Conservation (phyloP, 495 filamentous ascomycete genomes). For the Trichoderma erinaceum region DNA sequence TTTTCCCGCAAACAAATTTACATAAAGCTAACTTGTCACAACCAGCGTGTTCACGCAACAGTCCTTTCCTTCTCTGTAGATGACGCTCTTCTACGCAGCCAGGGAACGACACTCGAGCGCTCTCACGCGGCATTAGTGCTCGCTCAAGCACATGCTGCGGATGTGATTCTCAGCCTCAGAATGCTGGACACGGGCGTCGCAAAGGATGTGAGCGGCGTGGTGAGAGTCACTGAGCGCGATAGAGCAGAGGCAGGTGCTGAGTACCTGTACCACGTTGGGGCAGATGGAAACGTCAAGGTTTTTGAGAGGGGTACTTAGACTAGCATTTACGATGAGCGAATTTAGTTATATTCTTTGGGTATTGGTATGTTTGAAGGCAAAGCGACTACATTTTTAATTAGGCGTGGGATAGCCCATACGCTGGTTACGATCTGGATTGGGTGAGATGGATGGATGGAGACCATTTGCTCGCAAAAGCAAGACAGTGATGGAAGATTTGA, state of each 20-base stretch:
- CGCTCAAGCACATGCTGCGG: constrained; percentile 66
- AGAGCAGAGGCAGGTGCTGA: constrained; percentile 54
- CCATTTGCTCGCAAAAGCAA: no score
- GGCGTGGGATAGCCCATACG: no score
- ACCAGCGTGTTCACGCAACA: constrained; percentile 49
- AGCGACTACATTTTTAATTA: no score
- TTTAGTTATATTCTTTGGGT: no score
- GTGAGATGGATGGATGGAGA: not conserved
- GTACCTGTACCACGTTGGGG: constrained; percentile 71
- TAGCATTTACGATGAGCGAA: no score
- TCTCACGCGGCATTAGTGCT: constrained; percentile 65
- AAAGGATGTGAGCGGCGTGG: constrained; percentile 83
- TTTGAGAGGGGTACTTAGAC: constrained; percentile 60
- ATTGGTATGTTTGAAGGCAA: no score
- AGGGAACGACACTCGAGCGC: constrained; percentile 58
- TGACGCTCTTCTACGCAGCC: constrained; percentile 54
- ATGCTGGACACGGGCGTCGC: constrained; percentile 78
- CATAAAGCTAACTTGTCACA: constrained; percentile 20
- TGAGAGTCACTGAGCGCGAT: constrained; percentile 61
- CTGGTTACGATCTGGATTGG: not conserved
- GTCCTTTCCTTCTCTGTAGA: constrained; percentile 66
- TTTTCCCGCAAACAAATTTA: no score
- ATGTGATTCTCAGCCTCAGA: constrained; percentile 60
- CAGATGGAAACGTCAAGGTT: constrained; percentile 70
- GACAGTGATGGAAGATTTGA: not conserved